Evolutionary conservation across 2,329 filamentous ascomycete genomes (phyloP), one percentile per base, ranked within the genome.

Genomic region (Cercospora beticola): DNA sequence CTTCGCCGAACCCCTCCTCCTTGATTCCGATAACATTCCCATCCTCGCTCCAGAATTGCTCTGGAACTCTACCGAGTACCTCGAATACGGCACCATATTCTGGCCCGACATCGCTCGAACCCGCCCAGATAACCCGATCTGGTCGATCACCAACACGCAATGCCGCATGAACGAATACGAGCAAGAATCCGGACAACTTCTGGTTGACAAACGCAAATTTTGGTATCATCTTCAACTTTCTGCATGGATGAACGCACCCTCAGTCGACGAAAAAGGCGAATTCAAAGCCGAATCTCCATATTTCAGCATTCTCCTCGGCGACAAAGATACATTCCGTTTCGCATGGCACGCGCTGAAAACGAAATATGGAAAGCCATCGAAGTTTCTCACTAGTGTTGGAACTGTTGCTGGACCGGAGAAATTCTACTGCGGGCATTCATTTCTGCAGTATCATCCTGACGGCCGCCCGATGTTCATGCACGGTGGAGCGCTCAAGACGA

Each of bases 141-240:
- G 78, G 76, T 73, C 76, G 54, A 79, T 79, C 68, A 78, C 77
- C 8, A 79, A 80, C 70, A 79, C 79, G 6, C n/a, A 66, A 7
- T 80, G 78, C 64, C 73, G 74, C 21, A 67, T 77, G 72, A 71
- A 79, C 65, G 79, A 80, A 64, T 80, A 79, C 65, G 79, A 79
- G 65, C 71, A 72, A 28, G 78, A 81, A 64, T 76, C 72, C 30
- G 79, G 79, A 10, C 79, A 81, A 68, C 67, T 80, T 21, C 67
- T 80, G 9, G 75, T 81, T 23, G 77, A 81, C 71, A 81, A 81
- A 72, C 68, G 68, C 6, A 74, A 73, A 21, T 80, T 75, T 72
- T 80, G 76, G 73, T 80, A 81, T 67, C 79, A 80, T 68, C 71
- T 81, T 2, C 78, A 79, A 66, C 75, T 80, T 10, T 77, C 79